phyloP scores from a whole-genome alignment of 371 early-diverging fungal genomes.

The Apophysomyces variabilis region DNA sequence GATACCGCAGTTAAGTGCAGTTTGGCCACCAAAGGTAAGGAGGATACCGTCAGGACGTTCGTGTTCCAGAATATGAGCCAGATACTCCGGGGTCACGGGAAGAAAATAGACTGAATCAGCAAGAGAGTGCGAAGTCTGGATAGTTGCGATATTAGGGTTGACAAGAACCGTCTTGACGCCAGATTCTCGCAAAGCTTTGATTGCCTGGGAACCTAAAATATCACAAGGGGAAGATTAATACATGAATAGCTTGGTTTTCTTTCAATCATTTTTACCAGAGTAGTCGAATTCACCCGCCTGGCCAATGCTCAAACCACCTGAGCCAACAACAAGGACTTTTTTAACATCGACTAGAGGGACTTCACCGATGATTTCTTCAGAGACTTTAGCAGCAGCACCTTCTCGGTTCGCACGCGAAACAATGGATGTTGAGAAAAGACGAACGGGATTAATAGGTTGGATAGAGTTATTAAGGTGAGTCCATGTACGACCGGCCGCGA shows the following conservation, averaged over 20 bases:
- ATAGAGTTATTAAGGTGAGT: constrained; percentile 1
- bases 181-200: constrained; percentile 94
- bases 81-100: constrained; percentile 92
- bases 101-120: constrained; percentile 95
- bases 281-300: constrained; percentile 98
- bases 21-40: constrained; percentile 94
- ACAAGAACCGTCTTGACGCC: constrained; percentile 87
- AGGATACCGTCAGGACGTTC: constrained; percentile 96
- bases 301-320: constrained; percentile 94
- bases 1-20: constrained; percentile 92
- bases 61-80: constrained; percentile 84
- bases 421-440: constrained; percentile 19
- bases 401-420: constrained; percentile 30
- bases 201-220: constrained; percentile 82
- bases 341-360: constrained; percentile 67
- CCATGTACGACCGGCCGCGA: constrained; percentile 9
- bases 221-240: constrained; percentile 12
- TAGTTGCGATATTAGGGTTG: constrained; percentile 97
- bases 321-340: constrained; percentile 93
- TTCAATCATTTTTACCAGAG: constrained; percentile 63
- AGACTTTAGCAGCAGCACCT: constrained; percentile 49
- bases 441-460: constrained; percentile 9
- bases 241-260: constrained; percentile 2
- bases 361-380: constrained; percentile 59
- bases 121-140: constrained; percentile 92